Percentiles rank a stretch among this genome's conserved stretches.
Conservation (phyloP, 73 alveolate species). For the Blepharisma japonicum region DNA sequence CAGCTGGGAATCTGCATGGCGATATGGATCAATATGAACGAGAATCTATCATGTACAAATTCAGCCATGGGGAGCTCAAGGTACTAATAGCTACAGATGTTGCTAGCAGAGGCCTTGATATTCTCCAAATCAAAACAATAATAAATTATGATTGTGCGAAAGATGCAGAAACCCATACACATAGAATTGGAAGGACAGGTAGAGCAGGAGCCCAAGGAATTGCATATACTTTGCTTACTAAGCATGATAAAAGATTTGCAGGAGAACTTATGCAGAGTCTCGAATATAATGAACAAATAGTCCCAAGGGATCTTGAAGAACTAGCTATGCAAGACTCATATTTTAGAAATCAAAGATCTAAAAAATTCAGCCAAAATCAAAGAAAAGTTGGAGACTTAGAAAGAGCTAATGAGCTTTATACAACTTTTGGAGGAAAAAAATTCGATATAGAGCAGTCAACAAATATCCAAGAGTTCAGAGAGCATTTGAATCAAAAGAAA, state of each 20-base stretch:
- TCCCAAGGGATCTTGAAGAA: conserved; percentile 55
- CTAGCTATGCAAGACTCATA: conserved; percentile 58
- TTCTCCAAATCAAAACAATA: conserved; percentile 91
- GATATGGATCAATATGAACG: conserved; percentile 74
- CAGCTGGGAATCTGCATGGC: conserved; percentile 72
- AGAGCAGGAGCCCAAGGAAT: conserved; percentile 91
- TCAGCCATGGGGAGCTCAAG: conserved; percentile 83
- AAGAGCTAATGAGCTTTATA: neutral
- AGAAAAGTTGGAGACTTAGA: neutral
- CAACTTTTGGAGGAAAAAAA: neutral
- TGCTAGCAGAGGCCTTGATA: conserved; percentile 99
- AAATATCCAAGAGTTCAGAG: neutral
- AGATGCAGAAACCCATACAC: conserved; percentile 96
- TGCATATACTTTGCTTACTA: conserved; percentile 56
- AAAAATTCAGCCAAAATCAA: conserved; percentile 15
- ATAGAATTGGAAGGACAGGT: conserved; percentile 97
- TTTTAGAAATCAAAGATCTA: conserved; percentile 51
- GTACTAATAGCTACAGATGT: conserved; percentile 98
- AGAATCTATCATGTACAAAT: conserved; percentile 88
- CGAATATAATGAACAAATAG: conserved; percentile 54
- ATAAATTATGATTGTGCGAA: conserved; percentile 94
- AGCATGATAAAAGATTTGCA: conserved; percentile 55
- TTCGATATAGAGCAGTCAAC: neutral
- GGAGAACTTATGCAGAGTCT: conserved; percentile 45
- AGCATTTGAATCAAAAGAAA: neutral